Evolutionary conservation across 768 basidiomycete species (phyloP), one percentile per base, ranked within the genome.

Genomic region (Serendipita sp.): DNA sequence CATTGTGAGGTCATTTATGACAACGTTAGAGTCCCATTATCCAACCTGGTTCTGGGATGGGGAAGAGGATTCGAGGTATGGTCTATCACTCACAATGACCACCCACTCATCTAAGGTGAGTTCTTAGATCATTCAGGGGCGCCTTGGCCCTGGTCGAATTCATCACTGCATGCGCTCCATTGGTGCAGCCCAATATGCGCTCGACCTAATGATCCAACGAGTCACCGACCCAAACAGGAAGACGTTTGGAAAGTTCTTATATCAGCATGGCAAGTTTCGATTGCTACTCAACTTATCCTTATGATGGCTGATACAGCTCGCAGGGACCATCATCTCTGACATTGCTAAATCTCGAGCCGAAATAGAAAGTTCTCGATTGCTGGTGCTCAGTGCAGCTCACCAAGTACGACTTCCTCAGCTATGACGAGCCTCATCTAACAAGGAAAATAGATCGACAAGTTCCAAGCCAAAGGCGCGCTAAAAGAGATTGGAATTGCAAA

Each of bases 401-500:
- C 90, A 92, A 79, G 89, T 79, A 70, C 10, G 48, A 32, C 4
- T 60, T 28, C n/a, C 10, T 10, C 8, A 32, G 7, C 56, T 16
- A 60, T 8, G 28, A 23, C 15, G 13, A 13, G 16, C n/a, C 16
- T 15, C 16, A 23, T 16, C 36, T 18, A n/a, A 65, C 28, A 28
- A 18, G 15, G 38, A 47, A 46, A 3, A 7, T 66, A 93, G 87
- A 92, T 98, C 68, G 96, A 99, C 76, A 87, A 85, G 67, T 78
- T 83, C 70, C 83, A 87, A 68, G 90, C 96, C 1, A 99, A 97
- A 74, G 93, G 91, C 35, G 96, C 96, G 0, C 71, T 97, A 73
- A 95, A 96, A 75, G 96, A 98, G 74, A 98, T 99, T 70, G 94
- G 91, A 28, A 90, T 97, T 66, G 92, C 96, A 48, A 99, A 99